Evolutionary conservation across 139 green algal genomes (phyloP).

Genomic region (Coccomyxa sp.): DNA sequence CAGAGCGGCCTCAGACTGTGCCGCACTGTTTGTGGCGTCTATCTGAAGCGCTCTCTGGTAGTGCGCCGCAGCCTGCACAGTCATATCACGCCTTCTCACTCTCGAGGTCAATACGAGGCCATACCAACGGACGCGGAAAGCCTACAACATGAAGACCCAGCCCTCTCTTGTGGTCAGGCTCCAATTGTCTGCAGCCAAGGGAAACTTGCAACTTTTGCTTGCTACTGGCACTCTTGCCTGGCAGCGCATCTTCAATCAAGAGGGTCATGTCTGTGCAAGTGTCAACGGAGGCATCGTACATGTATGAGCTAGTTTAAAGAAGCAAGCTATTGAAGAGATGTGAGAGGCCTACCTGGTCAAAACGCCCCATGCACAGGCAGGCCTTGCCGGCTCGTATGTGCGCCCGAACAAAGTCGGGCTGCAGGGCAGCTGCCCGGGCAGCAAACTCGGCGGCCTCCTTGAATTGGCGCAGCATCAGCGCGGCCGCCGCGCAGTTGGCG

Average conservation of each 20-base stretch:
- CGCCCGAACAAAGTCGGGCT: slow-evolving; percentile 11
- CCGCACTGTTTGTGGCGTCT: not conserved
- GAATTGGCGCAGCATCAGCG: slow-evolving; percentile 2
- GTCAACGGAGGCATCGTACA: too few relatives aligned
- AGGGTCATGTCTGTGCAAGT: too few relatives aligned
- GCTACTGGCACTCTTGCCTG: not conserved
- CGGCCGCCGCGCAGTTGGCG: not conserved
- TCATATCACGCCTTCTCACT: not conserved
- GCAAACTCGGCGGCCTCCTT: slow-evolving; percentile 1
- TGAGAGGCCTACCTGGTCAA: slow-evolving; percentile 18
- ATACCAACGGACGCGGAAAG: not conserved
- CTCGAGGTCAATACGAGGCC: not conserved
- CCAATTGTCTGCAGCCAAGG: not conserved
- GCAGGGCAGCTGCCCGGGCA: slow-evolving; percentile 18
- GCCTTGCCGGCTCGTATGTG: slow-evolving; percentile 24
- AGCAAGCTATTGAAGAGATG: too few relatives aligned
- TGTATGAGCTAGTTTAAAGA: too few relatives aligned
- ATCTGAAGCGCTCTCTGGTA: not conserved
- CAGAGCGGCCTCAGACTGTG: not conserved
- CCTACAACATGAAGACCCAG: not conserved
- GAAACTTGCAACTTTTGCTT: not conserved
- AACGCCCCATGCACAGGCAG: slow-evolving; percentile 21
- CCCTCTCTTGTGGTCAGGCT: not conserved
- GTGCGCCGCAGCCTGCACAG: not conserved
- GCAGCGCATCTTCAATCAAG: too few relatives aligned